These are phyloP conservation scores for Ambrosia trifida DNA, from an alignment of 129 eudicot genomes.

Conservation along the genomic window DNA sequence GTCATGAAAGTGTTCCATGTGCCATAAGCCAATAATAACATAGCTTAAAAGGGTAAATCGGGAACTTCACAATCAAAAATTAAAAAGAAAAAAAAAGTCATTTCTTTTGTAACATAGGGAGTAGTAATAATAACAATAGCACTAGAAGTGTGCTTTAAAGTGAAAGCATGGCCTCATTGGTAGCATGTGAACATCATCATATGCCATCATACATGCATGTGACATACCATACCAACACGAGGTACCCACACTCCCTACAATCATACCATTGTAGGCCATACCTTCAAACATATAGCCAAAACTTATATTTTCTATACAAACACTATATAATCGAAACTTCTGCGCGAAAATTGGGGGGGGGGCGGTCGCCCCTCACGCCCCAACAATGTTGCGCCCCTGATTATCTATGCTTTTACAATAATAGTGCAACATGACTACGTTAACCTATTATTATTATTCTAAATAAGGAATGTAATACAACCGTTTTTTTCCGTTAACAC, in stretches of 20 bases:
- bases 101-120: no score
- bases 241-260: not conserved
- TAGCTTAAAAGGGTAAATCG: no score
- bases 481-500: slow-evolving; percentile 14
- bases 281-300: no score
- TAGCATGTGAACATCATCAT: slow-evolving; percentile 13
- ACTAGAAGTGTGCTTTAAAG: not conserved
- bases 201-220: slow-evolving; percentile 37
- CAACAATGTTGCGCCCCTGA: no score
- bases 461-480: slow-evolving; percentile 23
- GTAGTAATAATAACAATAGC: not conserved
- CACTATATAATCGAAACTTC: no score
- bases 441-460: slow-evolving; percentile 29
- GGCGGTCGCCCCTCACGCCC: no score
- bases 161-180: not conserved
- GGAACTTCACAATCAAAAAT: no score
- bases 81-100: no score
- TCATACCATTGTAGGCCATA: not conserved
- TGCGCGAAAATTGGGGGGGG: no score
- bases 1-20: no score
- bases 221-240: slow-evolving; percentile 13
- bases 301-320: not conserved
- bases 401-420: not conserved
- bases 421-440: not conserved
- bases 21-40: no score